These are phyloP conservation scores for Macrolepiota dolichaula DNA, from an alignment of 768 basidiomycete species.

Conservation along the genomic window DNA sequence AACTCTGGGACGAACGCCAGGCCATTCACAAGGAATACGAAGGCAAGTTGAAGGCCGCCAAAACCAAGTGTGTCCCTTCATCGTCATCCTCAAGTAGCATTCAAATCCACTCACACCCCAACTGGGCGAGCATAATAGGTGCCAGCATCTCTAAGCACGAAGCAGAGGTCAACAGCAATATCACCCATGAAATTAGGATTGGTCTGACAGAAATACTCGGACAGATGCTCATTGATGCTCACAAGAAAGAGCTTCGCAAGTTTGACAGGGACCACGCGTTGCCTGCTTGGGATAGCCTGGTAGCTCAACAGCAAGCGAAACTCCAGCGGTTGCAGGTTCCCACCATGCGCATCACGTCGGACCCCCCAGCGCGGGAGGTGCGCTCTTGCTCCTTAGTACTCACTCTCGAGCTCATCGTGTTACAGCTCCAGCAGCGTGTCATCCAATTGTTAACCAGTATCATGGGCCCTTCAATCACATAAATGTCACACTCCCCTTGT, in stretches of 20 bases:
- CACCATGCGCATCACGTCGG: conserved; percentile 61
- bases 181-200: conserved; percentile 1
- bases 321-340: conserved; percentile 64
- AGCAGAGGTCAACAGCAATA: conserved; percentile 43
- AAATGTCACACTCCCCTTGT: conserved; percentile 5
- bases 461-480: conserved; percentile 21
- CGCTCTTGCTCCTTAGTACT: conserved; percentile 15
- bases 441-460: conserved; percentile 64
- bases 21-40: conserved; percentile 63
- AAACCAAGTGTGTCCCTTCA: conserved; percentile 50
- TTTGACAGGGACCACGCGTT: conserved; percentile 72
- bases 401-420: neutral
- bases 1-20: conserved; percentile 65
- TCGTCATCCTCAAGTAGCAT: neutral
- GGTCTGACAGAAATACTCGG: neutral
- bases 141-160: conserved; percentile 66
- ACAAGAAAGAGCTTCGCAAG: conserved; percentile 58
- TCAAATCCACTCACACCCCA: conserved; percentile 8
- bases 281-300: conserved; percentile 74
- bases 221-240: conserved; percentile 64
- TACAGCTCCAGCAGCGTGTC: conserved; percentile 67
- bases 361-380: conserved; percentile 55
- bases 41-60: conserved; percentile 66
- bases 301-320: conserved; percentile 63
- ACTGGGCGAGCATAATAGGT: conserved; percentile 67